Evolutionary conservation across 768 basidiomycete species (phyloP).

Genomic region (Xerocomus potaroensis): DNA sequence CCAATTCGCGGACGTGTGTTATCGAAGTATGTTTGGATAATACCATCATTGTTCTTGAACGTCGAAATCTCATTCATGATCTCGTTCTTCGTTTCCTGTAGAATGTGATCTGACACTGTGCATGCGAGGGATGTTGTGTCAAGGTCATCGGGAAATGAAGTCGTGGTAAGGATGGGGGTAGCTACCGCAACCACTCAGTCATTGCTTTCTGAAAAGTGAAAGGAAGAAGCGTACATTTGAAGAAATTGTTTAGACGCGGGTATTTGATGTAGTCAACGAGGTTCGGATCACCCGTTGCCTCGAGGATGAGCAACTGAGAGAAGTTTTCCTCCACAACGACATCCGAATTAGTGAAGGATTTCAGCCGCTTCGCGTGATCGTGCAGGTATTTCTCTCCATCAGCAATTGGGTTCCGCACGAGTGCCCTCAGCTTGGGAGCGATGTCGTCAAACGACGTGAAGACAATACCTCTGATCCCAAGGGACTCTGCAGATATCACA

Average conservation of each 20-base stretch:
- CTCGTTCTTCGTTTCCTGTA: conserved; percentile 13
- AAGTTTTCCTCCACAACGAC: conserved; percentile 18
- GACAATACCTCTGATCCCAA: conserved; percentile 20
- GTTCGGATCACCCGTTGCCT: conserved; percentile 12
- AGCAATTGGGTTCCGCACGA: conserved; percentile 13
- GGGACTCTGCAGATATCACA: conserved; percentile 14
- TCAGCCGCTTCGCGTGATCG: conserved; percentile 12
- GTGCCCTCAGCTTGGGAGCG: conserved; percentile 8
- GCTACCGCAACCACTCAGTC: conserved; percentile 7
- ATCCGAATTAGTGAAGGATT: conserved; percentile 15
- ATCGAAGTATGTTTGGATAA: conserved; percentile 21
- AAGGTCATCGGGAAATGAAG: conserved; percentile 13
- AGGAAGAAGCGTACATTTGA: conserved; percentile 9
- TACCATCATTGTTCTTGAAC: conserved; percentile 14
- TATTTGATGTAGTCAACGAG: conserved; percentile 18
- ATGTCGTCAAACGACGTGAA: conserved; percentile 16
- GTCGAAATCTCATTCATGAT: conserved; percentile 21
- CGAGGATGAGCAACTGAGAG: conserved; percentile 18
- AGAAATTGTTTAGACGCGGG: conserved; percentile 19
- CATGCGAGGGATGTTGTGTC: conserved; percentile 20
- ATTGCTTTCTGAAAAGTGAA: background rate
- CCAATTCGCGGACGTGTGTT: conserved; percentile 18
- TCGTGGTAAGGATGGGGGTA: conserved; percentile 6
- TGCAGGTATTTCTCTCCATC: conserved; percentile 14
- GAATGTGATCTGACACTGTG: conserved; percentile 12